Percentiles rank a stretch among this genome's conserved stretches.
phyloP scores from a whole-genome alignment of 331 rosid genomes.

The Acacia pycnantha region DNA sequence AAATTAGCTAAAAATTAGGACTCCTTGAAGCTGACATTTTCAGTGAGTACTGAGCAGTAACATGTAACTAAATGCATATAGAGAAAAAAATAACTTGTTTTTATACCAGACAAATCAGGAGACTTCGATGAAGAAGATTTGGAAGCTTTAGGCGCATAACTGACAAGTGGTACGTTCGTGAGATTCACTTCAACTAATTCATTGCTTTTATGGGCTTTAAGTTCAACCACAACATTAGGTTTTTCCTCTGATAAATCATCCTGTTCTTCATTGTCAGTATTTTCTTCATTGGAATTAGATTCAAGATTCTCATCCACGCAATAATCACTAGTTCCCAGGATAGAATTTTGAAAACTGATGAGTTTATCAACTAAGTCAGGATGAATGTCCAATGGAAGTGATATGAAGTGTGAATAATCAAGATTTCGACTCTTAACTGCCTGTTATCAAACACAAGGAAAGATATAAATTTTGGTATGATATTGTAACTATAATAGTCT shows the following conservation, averaged over 20 bases:
- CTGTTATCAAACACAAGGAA: conserved; percentile 48
- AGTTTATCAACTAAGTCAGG: conserved; percentile 85
- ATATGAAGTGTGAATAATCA: conserved; percentile 88
- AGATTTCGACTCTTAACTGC: conserved; percentile 67
- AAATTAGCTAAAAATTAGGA: not conserved
- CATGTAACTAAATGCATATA: conserved; percentile 16
- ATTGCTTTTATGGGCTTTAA: conserved; percentile 41
- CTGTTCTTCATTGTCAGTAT: conserved; percentile 44
- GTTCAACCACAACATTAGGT: conserved; percentile 61
- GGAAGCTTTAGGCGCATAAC: conserved; percentile 63
- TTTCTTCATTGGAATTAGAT: conserved; percentile 50
- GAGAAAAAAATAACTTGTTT: conserved; percentile 23
- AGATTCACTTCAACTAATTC: conserved; percentile 56
- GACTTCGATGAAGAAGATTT: conserved; percentile 35
- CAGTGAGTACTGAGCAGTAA: not conserved
- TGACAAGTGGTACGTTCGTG: conserved; percentile 60
- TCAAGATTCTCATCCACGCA: conserved; percentile 38
- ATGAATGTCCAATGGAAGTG: conserved; percentile 90
- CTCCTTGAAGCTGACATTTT: not conserved
- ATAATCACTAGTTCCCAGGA: conserved; percentile 51
- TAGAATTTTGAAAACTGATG: conserved; percentile 60
- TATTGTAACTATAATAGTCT: conserved; percentile 4
- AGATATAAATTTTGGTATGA: conserved; percentile 11
- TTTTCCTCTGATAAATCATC: conserved; percentile 44
- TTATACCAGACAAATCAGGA: conserved; percentile 54